These are phyloP conservation scores for Camelina sativa DNA, from an alignment of 345 rosid species.

Conservation along the genomic window DNA sequence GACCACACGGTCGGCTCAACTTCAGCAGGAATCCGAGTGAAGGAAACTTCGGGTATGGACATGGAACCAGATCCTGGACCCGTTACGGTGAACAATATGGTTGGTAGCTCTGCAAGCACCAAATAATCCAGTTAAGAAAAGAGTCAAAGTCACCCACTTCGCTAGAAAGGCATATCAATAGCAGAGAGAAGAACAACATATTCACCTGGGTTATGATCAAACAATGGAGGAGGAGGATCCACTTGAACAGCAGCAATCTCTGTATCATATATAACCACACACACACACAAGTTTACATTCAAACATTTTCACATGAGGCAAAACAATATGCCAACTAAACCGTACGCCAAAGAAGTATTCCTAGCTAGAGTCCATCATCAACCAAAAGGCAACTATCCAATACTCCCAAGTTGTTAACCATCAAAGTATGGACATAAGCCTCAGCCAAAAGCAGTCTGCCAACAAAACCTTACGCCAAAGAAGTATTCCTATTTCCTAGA, in stretches of 20 bases:
- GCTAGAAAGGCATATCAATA: not conserved
- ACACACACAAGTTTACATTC: slow-evolving; percentile 12
- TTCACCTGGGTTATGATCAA: slow-evolving; percentile 10
- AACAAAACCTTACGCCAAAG: not conserved
- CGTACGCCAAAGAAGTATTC: too few relatives aligned
- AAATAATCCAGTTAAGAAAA: slow-evolving; percentile 1
- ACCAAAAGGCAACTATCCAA: not conserved
- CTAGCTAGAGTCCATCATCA: not conserved
- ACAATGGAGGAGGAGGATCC: slow-evolving; percentile 40
- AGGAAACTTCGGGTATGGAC: slow-evolving; percentile 23
- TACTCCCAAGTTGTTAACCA: not conserved
- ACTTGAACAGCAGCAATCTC: slow-evolving; percentile 27
- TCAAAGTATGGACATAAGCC: not conserved
- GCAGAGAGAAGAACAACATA: not conserved
- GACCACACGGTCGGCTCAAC: not conserved
- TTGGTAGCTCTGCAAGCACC: slow-evolving; percentile 6
- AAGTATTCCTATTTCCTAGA: too few relatives aligned
- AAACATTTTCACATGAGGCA: not conserved
- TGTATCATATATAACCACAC: slow-evolving; percentile 5
- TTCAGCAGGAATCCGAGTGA: slow-evolving; percentile 20
- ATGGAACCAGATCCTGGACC: slow-evolving; percentile 24
- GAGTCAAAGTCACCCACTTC: not conserved
- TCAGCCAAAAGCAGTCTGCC: not conserved
- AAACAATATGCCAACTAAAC: not conserved
- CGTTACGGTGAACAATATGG: slow-evolving; percentile 16